Percentiles rank a stretch among this genome's conserved stretches.
These are phyloP conservation scores for Heritiera littoralis DNA, from an alignment of 345 rosid genomes.

Conservation along the genomic window DNA sequence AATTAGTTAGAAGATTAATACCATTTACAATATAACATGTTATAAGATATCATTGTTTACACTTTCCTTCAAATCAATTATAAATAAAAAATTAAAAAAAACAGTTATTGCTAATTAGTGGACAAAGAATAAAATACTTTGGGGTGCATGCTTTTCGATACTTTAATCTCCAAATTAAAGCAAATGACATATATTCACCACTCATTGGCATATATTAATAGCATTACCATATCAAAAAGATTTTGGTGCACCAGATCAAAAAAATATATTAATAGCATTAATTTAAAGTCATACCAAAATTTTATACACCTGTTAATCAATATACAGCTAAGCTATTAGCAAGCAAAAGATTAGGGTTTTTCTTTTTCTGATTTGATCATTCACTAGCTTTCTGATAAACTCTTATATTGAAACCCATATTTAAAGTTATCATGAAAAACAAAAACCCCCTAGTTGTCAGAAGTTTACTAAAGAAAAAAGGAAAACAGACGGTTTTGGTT, in stretches of 20 bases:
- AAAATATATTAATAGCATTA: not conserved
- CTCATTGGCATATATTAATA: not conserved
- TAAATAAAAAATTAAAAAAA: too few relatives aligned
- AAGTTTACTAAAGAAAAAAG: not conserved
- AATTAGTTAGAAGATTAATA: too few relatives aligned
- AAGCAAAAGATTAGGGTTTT: not conserved
- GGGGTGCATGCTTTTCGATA: not conserved
- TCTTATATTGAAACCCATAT: not conserved
- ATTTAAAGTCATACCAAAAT: too few relatives aligned
- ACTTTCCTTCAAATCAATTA: too few relatives aligned
- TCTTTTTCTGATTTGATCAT: too few relatives aligned
- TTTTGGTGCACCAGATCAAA: too few relatives aligned
- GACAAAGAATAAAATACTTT: conserved; percentile 13
- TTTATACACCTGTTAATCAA: too few relatives aligned
- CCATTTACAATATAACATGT: too few relatives aligned
- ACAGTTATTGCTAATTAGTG: conserved; percentile 8
- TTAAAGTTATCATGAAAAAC: not conserved
- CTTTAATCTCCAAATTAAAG: not conserved
- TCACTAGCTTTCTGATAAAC: not conserved
- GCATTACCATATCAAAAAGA: too few relatives aligned
- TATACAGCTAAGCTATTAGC: not conserved
- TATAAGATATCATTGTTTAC: too few relatives aligned
- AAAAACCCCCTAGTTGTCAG: not conserved
- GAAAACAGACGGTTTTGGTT: not conserved
- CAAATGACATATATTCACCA: not conserved